Evolutionary conservation across 495 filamentous ascomycete genomes (phyloP).

Genomic region (Astrothelium subdiscretum): DNA sequence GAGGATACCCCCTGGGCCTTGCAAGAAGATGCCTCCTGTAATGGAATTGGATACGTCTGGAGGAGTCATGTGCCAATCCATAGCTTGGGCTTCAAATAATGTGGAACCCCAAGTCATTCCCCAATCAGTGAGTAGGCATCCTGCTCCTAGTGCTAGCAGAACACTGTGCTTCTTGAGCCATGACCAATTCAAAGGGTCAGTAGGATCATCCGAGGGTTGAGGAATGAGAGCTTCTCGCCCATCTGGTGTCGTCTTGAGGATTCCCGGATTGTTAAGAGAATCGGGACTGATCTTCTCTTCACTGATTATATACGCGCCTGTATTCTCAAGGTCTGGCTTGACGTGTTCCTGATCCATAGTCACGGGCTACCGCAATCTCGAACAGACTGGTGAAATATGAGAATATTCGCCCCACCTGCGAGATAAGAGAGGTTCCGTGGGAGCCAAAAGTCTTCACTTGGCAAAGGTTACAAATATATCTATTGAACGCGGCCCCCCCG

Average conservation of each 20-base stretch:
- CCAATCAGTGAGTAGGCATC: slow-evolving; percentile 24
- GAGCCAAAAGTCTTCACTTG: neutral
- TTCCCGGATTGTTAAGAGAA: neutral
- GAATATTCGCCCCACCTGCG: too few relatives aligned
- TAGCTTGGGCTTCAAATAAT: slow-evolving; percentile 36
- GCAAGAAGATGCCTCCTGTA: slow-evolving; percentile 40
- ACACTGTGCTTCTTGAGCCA: slow-evolving; percentile 17
- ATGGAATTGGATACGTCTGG: slow-evolving; percentile 34
- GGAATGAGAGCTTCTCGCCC: slow-evolving; percentile 17
- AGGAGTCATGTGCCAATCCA: slow-evolving; percentile 35
- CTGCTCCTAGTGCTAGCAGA: slow-evolving; percentile 6
- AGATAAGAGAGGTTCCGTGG: neutral
- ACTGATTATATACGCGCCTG: neutral
- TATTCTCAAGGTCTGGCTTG: neutral
- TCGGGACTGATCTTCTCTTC: neutral
- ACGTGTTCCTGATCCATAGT: neutral
- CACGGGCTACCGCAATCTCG: neutral
- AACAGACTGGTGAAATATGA: neutral
- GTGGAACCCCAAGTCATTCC: slow-evolving; percentile 42
- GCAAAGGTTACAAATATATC: neutral
- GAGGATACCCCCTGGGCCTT: slow-evolving; percentile 41
- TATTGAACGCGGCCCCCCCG: neutral
- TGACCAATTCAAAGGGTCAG: slow-evolving; percentile 22
- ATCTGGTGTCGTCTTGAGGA: slow-evolving; percentile 11
- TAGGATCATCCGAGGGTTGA: slow-evolving; percentile 17